These are phyloP conservation scores for Prunus yedoensis DNA, from an alignment of 331 rosid species.

Conservation along the genomic window DNA sequence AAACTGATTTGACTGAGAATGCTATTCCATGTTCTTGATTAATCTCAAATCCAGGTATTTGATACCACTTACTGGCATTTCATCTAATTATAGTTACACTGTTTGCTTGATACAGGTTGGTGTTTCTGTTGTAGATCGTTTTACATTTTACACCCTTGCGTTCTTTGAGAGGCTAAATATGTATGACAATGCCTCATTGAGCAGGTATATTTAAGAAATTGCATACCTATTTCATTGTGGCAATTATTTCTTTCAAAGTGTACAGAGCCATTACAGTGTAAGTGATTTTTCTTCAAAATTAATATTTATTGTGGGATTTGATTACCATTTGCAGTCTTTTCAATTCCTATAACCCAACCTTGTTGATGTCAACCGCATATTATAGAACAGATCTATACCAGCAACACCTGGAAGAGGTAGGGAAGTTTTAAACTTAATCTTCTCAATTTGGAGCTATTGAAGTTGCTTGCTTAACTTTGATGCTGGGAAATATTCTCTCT, in stretches of 20 bases:
- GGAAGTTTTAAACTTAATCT: slow-evolving; percentile 5
- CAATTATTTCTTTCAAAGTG: background rate
- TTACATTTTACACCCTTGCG: slow-evolving; percentile 82
- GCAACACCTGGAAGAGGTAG: slow-evolving; percentile 71
- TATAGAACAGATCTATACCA: slow-evolving; percentile 79
- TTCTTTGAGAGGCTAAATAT: slow-evolving; percentile 92
- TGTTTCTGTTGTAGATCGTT: slow-evolving; percentile 95
- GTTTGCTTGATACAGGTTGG: slow-evolving; percentile 60
- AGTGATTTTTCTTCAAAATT: background rate
- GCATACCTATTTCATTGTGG: background rate
- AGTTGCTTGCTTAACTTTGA: background rate
- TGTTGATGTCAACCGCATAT: slow-evolving; percentile 88
- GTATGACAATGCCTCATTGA: slow-evolving; percentile 87
- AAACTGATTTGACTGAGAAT: background rate
- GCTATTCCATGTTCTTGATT: slow-evolving; percentile 16
- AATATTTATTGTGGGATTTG: slow-evolving; percentile 6
- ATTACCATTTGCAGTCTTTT: slow-evolving; percentile 62
- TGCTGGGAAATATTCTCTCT: background rate
- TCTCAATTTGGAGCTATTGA: slow-evolving; percentile 15
- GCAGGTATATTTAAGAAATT: slow-evolving; percentile 49
- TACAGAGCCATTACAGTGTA: background rate
- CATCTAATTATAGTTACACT: slow-evolving; percentile 5
- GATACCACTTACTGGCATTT: slow-evolving; percentile 2
- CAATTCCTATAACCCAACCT: slow-evolving; percentile 72
- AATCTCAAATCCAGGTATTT: background rate